Percentiles rank a stretch among this genome's conserved stretches.
These are phyloP conservation scores for Ajuga chamaepitys DNA, from an alignment of 257 asterid genomes.

Conservation along the genomic window DNA sequence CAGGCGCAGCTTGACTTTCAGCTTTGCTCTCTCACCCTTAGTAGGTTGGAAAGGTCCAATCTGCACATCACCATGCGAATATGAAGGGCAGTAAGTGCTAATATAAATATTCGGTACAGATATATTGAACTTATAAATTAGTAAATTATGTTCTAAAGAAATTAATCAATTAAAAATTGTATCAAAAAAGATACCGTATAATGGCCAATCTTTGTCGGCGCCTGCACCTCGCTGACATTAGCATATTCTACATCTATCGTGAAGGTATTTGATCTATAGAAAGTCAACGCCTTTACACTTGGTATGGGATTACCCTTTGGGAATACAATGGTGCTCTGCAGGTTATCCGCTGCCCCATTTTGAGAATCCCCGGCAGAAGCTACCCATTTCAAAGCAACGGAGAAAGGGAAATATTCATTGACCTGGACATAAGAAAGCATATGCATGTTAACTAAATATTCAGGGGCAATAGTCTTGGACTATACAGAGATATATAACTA, in stretches of 20 bases:
- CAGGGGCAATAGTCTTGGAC: neutral
- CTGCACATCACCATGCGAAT: constrained; percentile 23
- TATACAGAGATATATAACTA: neutral
- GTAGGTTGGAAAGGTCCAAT: constrained; percentile 76
- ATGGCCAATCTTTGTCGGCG: constrained; percentile 70
- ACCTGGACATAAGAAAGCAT: constrained; percentile 36
- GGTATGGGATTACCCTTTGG: constrained; percentile 89
- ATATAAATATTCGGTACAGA: neutral
- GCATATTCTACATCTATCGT: constrained; percentile 64
- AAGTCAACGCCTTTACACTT: constrained; percentile 85
- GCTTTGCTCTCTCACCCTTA: constrained; percentile 55
- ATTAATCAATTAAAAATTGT: neutral
- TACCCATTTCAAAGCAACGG: constrained; percentile 81
- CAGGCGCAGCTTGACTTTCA: constrained; percentile 77
- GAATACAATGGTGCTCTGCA: constrained; percentile 72
- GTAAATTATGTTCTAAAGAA: too few relatives aligned
- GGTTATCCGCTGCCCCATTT: constrained; percentile 51
- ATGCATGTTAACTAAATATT: neutral
- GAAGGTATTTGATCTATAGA: constrained; percentile 69
- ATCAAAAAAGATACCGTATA: constrained; percentile 51
- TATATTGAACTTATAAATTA: neutral
- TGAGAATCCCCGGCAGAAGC: constrained; percentile 55
- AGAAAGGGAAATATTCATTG: constrained; percentile 65
- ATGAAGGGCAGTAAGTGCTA: neutral
- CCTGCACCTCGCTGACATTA: constrained; percentile 68